Percentiles rank a stretch among this genome's conserved stretches.
Evolutionary conservation across 2,329 filamentous ascomycete genomes (phyloP).

Genomic region (Fusarium armeniacum): DNA sequence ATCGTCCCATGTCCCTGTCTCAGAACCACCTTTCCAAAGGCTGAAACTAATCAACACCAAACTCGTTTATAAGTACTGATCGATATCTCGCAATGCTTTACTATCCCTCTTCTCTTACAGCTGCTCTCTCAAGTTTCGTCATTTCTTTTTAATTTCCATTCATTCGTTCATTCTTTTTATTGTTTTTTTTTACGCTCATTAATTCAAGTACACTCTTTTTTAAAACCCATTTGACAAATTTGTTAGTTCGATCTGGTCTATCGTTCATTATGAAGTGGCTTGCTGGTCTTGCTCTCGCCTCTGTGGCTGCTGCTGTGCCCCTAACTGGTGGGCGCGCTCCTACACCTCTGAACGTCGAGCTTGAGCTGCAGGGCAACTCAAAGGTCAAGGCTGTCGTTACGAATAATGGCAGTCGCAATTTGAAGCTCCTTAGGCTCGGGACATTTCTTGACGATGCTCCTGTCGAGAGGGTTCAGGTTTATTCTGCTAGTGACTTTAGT

Average conservation of each 20-base stretch:
- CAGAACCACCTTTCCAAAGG: slow-evolving; percentile 1
- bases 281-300: slow-evolving; percentile 48
- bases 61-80: slow-evolving; percentile 40
- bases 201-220: slow-evolving; percentile 4
- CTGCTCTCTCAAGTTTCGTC: slow-evolving; percentile 14
- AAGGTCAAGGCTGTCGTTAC: slow-evolving; percentile 66
- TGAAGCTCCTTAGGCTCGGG: slow-evolving; percentile 68
- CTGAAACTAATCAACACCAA: slow-evolving; percentile 5
- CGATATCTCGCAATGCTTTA: slow-evolving; percentile 18
- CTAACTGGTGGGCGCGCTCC: slow-evolving; percentile 53
- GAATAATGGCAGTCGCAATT: slow-evolving; percentile 63
- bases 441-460: slow-evolving; percentile 66
- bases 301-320: slow-evolving; percentile 46
- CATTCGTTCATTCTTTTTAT: slow-evolving; percentile 16
- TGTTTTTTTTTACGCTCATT: slow-evolving; percentile 15
- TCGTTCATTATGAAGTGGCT: slow-evolving; percentile 49
- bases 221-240: background rate
- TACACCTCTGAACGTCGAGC: slow-evolving; percentile 60
- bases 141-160: slow-evolving; percentile 10
- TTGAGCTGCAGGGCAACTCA: slow-evolving; percentile 66
- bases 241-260: slow-evolving; percentile 31
- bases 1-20: slow-evolving; percentile 22
- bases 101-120: slow-evolving; percentile 3
- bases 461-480: slow-evolving; percentile 67
- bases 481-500: slow-evolving; percentile 50